phyloP scores from a whole-genome alignment of 768 basidiomycete genomes.

The Suillus placidus region DNA sequence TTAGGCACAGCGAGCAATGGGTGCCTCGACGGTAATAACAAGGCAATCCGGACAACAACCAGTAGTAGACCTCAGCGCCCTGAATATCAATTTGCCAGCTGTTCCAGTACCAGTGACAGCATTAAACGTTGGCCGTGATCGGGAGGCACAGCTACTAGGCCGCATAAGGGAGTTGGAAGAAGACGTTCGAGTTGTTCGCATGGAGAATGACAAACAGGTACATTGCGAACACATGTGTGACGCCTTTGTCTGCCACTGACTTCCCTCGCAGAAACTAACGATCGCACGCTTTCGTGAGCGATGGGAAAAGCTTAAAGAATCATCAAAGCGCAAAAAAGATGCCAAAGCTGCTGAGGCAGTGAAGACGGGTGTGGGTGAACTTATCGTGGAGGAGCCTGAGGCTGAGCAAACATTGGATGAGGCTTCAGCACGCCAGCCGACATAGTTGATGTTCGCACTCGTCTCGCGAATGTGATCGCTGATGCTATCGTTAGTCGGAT shows the following conservation, averaged over 20 bases:
- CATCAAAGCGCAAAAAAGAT: conserved; percentile 83
- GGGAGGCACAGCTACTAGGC: conserved; percentile 53
- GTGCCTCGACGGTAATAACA: conserved; percentile 62
- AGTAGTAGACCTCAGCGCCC: conserved; percentile 52
- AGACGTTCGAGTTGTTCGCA: conserved; percentile 60
- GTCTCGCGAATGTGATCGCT: not conserved
- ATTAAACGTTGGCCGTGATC: conserved; percentile 55
- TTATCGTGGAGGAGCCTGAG: conserved; percentile 70
- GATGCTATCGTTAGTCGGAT: conserved; percentile 15
- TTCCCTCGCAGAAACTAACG: conserved; percentile 67
- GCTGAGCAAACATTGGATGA: conserved; percentile 60
- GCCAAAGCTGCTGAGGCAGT: conserved; percentile 55
- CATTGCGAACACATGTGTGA: conserved; percentile 24
- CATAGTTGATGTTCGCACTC: not conserved
- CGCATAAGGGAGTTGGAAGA: conserved; percentile 78
- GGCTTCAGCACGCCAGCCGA: conserved; percentile 6
- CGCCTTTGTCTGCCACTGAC: conserved; percentile 16
- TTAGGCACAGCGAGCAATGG: conserved; percentile 81
- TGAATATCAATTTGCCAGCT: conserved; percentile 60
- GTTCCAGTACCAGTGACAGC: conserved; percentile 50
- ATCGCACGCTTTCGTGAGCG: conserved; percentile 82
- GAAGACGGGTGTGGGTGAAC: conserved; percentile 54
- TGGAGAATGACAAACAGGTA: conserved; percentile 85
- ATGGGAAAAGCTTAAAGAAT: conserved; percentile 90
- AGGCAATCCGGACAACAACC: conserved; percentile 41